Evolutionary conservation across 495 filamentous ascomycete species (phyloP).

Genomic region (Penicillium bovifimosum): DNA sequence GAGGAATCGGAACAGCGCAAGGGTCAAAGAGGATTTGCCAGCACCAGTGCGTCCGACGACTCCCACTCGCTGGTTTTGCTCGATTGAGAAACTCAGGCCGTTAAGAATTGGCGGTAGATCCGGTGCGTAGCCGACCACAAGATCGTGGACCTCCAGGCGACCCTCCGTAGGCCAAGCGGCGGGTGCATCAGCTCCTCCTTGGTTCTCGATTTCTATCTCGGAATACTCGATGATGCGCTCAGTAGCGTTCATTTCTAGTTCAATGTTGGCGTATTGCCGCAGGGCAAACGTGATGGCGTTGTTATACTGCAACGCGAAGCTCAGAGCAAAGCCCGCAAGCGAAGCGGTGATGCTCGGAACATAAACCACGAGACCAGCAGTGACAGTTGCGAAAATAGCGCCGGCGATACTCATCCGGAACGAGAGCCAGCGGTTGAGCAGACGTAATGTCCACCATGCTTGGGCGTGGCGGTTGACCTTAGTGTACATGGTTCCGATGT

Average conservation of each 20-base stretch:
- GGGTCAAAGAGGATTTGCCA: constrained; percentile 78
- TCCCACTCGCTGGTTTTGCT: constrained; percentile 70
- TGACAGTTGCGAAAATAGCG: constrained; percentile 60
- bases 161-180: constrained; percentile 79
- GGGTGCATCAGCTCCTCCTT: constrained; percentile 53
- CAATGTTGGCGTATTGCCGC: constrained; percentile 49
- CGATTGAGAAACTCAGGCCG: constrained; percentile 63
- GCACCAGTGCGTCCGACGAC: constrained; percentile 84
- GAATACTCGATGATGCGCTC: constrained; percentile 82
- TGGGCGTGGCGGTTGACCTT: constrained; percentile 60
- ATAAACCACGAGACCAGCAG: constrained; percentile 59
- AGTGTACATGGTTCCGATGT: constrained; percentile 59
- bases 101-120: constrained; percentile 74
- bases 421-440: constrained; percentile 70
- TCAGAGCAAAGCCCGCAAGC: constrained; percentile 74
- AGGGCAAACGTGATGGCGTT: constrained; percentile 42
- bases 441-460: constrained; percentile 61
- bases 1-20: constrained; percentile 80
- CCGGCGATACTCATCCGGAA: constrained; percentile 67
- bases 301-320: constrained; percentile 53
- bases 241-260: constrained; percentile 79
- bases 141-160: constrained; percentile 62
- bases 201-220: constrained; percentile 61
- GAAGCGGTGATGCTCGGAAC: constrained; percentile 62
- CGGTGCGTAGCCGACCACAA: constrained; percentile 70